These are phyloP conservation scores for Claviceps capensis DNA, from an alignment of 2,329 filamentous ascomycete species.

Conservation along the genomic window DNA sequence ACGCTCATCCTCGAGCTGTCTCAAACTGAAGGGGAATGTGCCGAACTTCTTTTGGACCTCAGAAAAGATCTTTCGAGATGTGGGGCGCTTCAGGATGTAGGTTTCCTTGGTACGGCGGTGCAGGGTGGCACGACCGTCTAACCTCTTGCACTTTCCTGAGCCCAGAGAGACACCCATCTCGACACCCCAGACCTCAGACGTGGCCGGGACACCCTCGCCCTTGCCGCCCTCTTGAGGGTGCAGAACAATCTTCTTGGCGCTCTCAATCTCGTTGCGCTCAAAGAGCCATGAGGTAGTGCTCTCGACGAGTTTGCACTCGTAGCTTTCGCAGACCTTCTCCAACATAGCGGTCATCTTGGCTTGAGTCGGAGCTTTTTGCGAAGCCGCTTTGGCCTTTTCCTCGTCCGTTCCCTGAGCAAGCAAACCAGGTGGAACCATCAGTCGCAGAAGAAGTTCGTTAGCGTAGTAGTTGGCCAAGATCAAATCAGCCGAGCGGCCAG, in stretches of 20 bases:
- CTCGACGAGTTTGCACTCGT: slow-evolving; percentile 87
- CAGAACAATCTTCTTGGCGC: slow-evolving; percentile 93
- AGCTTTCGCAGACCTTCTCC: slow-evolving; percentile 83
- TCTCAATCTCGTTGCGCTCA: slow-evolving; percentile 94
- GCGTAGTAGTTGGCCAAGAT: slow-evolving; percentile 85
- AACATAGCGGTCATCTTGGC: slow-evolving; percentile 74
- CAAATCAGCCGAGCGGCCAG: slow-evolving; percentile 72
- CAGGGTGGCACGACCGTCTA: slow-evolving; percentile 78
- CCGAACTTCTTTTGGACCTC: slow-evolving; percentile 97
- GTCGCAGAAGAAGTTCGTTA: slow-evolving; percentile 82
- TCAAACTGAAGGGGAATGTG: slow-evolving; percentile 92
- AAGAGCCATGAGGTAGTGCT: slow-evolving; percentile 97
- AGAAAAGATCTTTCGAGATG: slow-evolving; percentile 80
- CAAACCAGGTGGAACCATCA: slow-evolving; percentile 85
- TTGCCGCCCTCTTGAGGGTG: slow-evolving; percentile 74
- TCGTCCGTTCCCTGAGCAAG: slow-evolving; percentile 75
- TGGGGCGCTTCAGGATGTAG: slow-evolving; percentile 86
- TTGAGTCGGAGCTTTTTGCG: slow-evolving; percentile 73
- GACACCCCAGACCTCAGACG: slow-evolving; percentile 94
- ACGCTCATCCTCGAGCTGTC: slow-evolving; percentile 93
- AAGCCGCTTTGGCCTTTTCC: slow-evolving; percentile 83
- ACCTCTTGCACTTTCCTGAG: slow-evolving; percentile 85
- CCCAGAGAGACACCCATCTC: slow-evolving; percentile 88
- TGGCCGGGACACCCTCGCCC: slow-evolving; percentile 77
- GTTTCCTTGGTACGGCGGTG: slow-evolving; percentile 87